phyloP scores from a whole-genome alignment of 495 filamentous ascomycete species.

The Penicillium roqueforti region DNA sequence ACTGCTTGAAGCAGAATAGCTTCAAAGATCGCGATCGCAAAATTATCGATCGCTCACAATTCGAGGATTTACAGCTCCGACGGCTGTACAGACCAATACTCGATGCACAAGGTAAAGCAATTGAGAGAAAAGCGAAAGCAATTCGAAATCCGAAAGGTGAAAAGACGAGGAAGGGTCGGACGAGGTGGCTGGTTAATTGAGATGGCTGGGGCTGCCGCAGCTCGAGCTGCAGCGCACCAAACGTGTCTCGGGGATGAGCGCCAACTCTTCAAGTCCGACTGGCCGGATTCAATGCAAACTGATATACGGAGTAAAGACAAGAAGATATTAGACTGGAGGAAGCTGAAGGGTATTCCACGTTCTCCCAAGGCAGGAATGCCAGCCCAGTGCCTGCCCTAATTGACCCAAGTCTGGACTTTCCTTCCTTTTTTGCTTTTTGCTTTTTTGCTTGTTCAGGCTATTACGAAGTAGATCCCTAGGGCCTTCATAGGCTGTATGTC shows the following conservation, averaged over 20 bases:
- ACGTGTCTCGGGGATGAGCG: conserved; percentile 24
- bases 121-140: neutral
- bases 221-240: conserved; percentile 26
- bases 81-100: conserved; percentile 5
- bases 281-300: neutral
- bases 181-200: conserved; percentile 33
- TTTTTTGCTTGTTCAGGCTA: neutral
- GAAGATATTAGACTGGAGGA: neutral
- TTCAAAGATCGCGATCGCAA: conserved; percentile 15
- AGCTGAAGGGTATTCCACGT: neutral
- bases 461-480: neutral
- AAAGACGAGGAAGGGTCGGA: conserved; percentile 6
- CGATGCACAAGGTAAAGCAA: conserved; percentile 9
- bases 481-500: neutral
- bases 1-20: conserved; percentile 7
- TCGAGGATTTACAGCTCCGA: neutral
- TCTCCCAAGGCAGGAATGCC: neutral
- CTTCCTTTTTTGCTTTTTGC: too few relatives aligned
- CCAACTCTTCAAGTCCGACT: conserved; percentile 2
- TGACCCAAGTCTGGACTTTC: neutral
- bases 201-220: conserved; percentile 30
- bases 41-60: conserved; percentile 3
- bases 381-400: neutral
- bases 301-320: neutral
- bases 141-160: conserved; percentile 4